Base-by-base conservation (phyloP, 163 green algal species). In the Dunaliella salina region DNA sequence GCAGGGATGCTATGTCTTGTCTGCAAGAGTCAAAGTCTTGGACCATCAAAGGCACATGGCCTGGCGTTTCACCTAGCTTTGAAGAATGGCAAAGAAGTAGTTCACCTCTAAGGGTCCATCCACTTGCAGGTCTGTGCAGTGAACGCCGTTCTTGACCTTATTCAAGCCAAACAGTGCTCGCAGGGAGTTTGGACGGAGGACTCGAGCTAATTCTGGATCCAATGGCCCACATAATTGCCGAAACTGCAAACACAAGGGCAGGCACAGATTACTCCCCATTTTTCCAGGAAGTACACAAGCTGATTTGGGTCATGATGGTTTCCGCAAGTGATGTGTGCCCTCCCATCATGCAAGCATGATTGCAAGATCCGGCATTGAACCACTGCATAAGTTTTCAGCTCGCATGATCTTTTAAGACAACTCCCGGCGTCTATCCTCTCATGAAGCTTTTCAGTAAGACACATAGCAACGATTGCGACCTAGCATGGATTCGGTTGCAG, bases 71-170 rank as follows among this genome's bases (percentile, higher is more conserved):
- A 8, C 40, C 40, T 75, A 81, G 75, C 30, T 81, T 81, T 85
- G 80, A 83, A 93, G 80, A 35, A 92, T 91, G 26, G 87, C 87
- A 80, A 94, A 94, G 80, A 93, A 93, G 88, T 90, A 91, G 30
- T 33, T 85, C 0, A 92, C 88, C 86, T 95, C 93, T 24, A 95
- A 86, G 75, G 83, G 78, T 3, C 91, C 91, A 84, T 98, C 95
- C 87, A 96, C 94, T 25, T 80, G n/a, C 80, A 98, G 87, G 87
- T 98, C 95, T 30, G 94, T 97, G 90, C 92, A 96, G 88, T 98
- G 95, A n/a, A 98, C 88, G 20, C 86, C 94, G 87, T 97, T 97
- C 22, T 90, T 88, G 17, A 78, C 33, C 79, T 94, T 95, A 88
- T 92, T 93, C n/a, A 91, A 32, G 0, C 95, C 94, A 89, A 95